Base-by-base conservation (phyloP, 1,284 basidiomycete genomes). In the Pholiota adiposa region DNA sequence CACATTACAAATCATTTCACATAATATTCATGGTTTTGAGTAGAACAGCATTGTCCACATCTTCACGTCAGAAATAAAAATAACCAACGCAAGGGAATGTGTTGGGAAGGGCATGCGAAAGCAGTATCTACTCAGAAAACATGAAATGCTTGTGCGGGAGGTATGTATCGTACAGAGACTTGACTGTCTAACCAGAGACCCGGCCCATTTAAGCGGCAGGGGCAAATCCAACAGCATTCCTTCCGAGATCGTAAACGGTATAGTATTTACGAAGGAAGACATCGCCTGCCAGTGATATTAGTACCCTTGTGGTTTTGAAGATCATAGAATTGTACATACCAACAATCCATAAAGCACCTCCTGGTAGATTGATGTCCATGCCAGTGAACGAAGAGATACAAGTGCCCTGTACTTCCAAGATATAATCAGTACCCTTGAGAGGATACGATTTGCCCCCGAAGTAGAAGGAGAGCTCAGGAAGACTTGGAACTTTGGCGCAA, bases 321-420 rank as follows among this genome's bases (percentile, higher is more conserved):
- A 36, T 16, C 5, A 1, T 12, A 21, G 16, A n/a, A 12, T 11
- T 3, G 19, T 6, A 79, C 84, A 73, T 78, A 89, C 96, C 96
- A 67, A 98, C 82, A 71, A 99, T 97, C 94, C 96, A 98, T 64
- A 99, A 82, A 38, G 89, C 81, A 58, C 93, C 92, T 66, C 92
- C 87, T 8, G 95, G 94, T 41, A 96, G 74, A 67, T 95, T 93
- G 75, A 98, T 91, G 74, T 98, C 96, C 77, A 98, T 78, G 40
- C 93, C 94, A 56, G 89, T 94, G 83, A 99, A 99, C 18, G 96
- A 82, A 27, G 94, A 97, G 66, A 99, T 92, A 75, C 97, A 99
- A 34, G 93, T 94, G 43, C 94, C 95, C 74, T 91, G 88, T 7
- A 93, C 85, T 68, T 93, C 83, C 65, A 98, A 84, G 66, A 97